Percentiles rank a stretch among this genome's conserved stretches.
Conservation (phyloP, 768 basidiomycete genomes). For the Amyloporia xantha region DNA sequence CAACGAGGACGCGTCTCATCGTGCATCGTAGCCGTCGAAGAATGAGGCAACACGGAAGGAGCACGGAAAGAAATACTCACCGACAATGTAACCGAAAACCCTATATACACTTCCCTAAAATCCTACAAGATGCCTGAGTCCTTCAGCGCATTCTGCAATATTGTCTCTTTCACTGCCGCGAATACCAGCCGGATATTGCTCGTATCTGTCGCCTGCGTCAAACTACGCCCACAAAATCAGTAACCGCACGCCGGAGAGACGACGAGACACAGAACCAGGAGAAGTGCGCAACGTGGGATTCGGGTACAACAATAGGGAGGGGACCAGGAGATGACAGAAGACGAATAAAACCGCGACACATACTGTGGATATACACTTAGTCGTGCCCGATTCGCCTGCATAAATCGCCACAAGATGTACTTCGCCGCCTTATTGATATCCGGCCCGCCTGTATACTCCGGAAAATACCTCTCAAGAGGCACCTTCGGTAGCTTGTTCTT, state of each 20-base stretch:
- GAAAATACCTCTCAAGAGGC: conserved; percentile 73
- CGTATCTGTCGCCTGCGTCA: conserved; percentile 88
- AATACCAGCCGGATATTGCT: conserved; percentile 78
- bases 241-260: not conserved
- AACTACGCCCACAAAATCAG: conserved; percentile 30
- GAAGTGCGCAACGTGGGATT: not conserved
- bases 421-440: conserved; percentile 94
- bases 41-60: not conserved
- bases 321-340: not conserved
- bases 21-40: not conserved
- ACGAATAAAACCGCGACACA: conserved; percentile 28
- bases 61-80: not conserved
- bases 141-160: conserved; percentile 79
- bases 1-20: not conserved
- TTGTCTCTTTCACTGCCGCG: conserved; percentile 90
- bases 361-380: conserved; percentile 90
- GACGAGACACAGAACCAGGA: too few relatives aligned
- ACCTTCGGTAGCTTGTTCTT: conserved; percentile 66
- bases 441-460: conserved; percentile 82
- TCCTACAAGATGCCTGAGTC: conserved; percentile 74
- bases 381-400: conserved; percentile 80
- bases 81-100: not conserved
- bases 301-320: not conserved
- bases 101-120: not conserved
- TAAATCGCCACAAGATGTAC: conserved; percentile 92